Conservation (phyloP, 257 asterid genomes). For the Ocimum tenuiflorum region DNA sequence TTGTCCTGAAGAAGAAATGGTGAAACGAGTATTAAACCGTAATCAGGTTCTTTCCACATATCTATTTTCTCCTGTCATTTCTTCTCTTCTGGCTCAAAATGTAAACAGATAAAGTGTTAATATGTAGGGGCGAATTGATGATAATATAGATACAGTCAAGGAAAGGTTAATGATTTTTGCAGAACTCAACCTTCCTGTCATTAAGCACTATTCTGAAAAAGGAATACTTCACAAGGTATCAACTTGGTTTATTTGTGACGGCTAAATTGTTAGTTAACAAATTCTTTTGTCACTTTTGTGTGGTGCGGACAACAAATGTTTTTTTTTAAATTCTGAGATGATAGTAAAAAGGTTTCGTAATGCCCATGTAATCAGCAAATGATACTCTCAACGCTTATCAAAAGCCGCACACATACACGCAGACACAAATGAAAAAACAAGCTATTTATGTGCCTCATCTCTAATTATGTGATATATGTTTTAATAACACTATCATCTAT, state of each 20-base stretch:
- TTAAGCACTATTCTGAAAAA: conserved; percentile 64
- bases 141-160: conserved; percentile 75
- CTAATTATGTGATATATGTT: conserved; percentile 15
- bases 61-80: not conserved
- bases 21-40: conserved; percentile 78
- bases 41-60: conserved; percentile 48
- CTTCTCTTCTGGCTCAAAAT: conserved; percentile 7
- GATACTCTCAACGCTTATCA: not conserved
- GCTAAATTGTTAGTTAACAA: not conserved
- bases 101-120: conserved; percentile 15
- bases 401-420: not conserved
- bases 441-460: conserved; percentile 4
- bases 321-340: conserved; percentile 14
- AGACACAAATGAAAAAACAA: not conserved
- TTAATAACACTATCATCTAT: not conserved
- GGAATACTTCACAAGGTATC: conserved; percentile 87
- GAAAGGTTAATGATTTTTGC: conserved; percentile 68
- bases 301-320: conserved; percentile 1
- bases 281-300: conserved; percentile 2
- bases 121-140: conserved; percentile 85
- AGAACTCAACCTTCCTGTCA: conserved; percentile 73
- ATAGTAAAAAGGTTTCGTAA: not conserved
- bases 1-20: conserved; percentile 91
- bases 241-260: conserved; percentile 7
- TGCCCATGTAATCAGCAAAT: conserved; percentile 3